Percentiles rank a stretch among this genome's conserved stretches.
Evolutionary conservation across 805 yeast species (phyloP).

Genomic region (Metschnikowia kunwiensis): DNA sequence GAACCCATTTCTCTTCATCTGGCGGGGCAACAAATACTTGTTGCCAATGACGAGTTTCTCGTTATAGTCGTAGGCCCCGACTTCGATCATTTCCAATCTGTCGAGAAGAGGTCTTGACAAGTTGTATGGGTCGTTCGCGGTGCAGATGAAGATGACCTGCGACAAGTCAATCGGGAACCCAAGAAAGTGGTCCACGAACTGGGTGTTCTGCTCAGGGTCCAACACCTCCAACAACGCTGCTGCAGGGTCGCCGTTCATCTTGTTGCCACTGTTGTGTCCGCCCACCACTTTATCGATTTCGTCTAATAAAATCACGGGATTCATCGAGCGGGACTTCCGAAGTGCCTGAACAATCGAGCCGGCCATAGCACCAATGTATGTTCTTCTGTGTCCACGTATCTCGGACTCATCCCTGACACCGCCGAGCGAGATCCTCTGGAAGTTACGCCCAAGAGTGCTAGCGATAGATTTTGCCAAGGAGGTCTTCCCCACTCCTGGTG

Average conservation of each 20-base stretch:
- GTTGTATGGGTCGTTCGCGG: constrained; percentile 73
- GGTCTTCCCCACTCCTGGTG: constrained; percentile 94
- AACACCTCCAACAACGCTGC: constrained; percentile 85
- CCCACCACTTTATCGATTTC: constrained; percentile 80
- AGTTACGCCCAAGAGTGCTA: constrained; percentile 63
- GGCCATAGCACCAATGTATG: constrained; percentile 91
- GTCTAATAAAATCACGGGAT: constrained; percentile 79
- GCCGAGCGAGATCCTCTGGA: constrained; percentile 80
- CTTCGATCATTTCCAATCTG: constrained; percentile 76
- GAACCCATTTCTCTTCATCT: constrained; percentile 65
- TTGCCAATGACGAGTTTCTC: constrained; percentile 75
- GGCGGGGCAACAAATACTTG: constrained; percentile 71
- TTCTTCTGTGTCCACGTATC: constrained; percentile 85
- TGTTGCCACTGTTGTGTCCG: constrained; percentile 41
- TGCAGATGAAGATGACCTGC: constrained; percentile 76
- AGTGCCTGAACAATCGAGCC: constrained; percentile 76
- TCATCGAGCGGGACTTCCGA: constrained; percentile 71
- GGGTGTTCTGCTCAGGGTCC: constrained; percentile 83
- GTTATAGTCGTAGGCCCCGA: constrained; percentile 74
- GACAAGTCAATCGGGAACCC: constrained; percentile 86
- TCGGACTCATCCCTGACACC: constrained; percentile 89
- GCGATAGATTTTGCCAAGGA: constrained; percentile 83
- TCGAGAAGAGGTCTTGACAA: constrained; percentile 77
- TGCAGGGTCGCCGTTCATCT: constrained; percentile 79
- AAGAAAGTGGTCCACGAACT: constrained; percentile 77